A percentile compares a stretch with the other conserved stretches of the same genome.
These are phyloP conservation scores for Avena insularis DNA, from an alignment of 176 grass and related monocot species.

Conservation along the genomic window DNA sequence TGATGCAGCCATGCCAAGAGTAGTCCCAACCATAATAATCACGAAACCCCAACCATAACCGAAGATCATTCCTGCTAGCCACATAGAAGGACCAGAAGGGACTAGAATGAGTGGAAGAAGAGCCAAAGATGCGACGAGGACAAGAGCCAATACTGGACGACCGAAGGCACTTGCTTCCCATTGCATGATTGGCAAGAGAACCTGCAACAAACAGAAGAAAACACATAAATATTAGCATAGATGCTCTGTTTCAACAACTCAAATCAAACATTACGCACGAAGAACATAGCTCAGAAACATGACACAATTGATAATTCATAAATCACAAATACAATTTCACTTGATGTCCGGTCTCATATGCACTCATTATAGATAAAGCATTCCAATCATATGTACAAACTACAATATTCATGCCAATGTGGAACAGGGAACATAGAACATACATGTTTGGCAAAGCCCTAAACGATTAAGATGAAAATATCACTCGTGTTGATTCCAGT, in stretches of 20 bases:
- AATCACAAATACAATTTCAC: neutral
- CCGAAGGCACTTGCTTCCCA: conserved; percentile 99
- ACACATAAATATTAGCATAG: neutral
- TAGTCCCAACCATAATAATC: conserved; percentile 97
- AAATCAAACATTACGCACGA: neutral
- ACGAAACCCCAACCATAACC: conserved; percentile 97
- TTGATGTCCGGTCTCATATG: neutral
- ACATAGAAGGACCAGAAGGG: conserved; percentile 98
- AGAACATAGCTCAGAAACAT: conserved; percentile 30
- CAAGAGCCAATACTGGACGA: conserved; percentile 76
- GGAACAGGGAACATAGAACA: neutral
- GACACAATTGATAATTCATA: neutral
- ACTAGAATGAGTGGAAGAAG: conserved; percentile 83
- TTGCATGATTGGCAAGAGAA: conserved; percentile 91
- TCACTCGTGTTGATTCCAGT: neutral
- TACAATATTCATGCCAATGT: conserved; percentile 12
- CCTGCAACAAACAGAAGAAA: conserved; percentile 42
- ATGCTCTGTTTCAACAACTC: neutral
- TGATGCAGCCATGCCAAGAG: conserved; percentile 85
- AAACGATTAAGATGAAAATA: neutral
- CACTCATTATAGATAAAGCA: neutral
- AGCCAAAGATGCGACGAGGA: conserved; percentile 83
- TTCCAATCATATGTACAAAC: conserved; percentile 5
- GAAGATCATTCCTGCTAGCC: conserved; percentile 98
- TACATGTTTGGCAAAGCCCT: neutral